Percentiles rank a stretch among this genome's conserved stretches.
Conservation (phyloP, 257 asterid genomes). For the Vinca minor region DNA sequence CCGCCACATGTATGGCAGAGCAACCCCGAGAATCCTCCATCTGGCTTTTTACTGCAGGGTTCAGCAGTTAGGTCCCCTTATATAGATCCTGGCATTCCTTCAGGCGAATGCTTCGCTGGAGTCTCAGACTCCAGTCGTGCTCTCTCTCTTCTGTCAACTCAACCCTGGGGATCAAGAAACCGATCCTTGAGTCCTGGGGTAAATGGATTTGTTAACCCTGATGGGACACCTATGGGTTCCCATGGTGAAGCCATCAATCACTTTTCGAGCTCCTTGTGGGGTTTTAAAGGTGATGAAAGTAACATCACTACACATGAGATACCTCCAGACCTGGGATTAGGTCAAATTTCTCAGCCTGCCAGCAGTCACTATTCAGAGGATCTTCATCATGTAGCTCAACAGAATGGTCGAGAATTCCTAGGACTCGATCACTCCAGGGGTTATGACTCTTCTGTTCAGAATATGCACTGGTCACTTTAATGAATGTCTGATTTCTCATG, state of each 20-base stretch:
- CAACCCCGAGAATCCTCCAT: slow-evolving; percentile 36
- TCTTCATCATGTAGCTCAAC: slow-evolving; percentile 52
- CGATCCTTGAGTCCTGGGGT: slow-evolving; percentile 43
- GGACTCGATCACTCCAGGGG: slow-evolving; percentile 48
- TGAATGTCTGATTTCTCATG: slow-evolving; percentile 12
- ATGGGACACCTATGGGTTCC: slow-evolving; percentile 27
- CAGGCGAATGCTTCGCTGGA: slow-evolving; percentile 42
- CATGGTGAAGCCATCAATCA: slow-evolving; percentile 33
- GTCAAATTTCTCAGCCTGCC: slow-evolving; percentile 40
- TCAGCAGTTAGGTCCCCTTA: slow-evolving; percentile 31
- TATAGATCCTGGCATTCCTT: slow-evolving; percentile 33
- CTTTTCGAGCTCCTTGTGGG: slow-evolving; percentile 38
- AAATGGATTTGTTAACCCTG: slow-evolving; percentile 24
- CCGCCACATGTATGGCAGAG: slow-evolving; percentile 49
- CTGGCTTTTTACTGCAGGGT: slow-evolving; percentile 39
- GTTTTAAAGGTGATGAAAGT: slow-evolving; percentile 37
- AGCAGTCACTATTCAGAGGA: slow-evolving; percentile 35
- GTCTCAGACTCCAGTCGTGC: slow-evolving; percentile 56
- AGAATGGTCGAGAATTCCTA: slow-evolving; percentile 37
- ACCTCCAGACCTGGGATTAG: slow-evolving; percentile 46
- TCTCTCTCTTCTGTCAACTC: slow-evolving; percentile 99
- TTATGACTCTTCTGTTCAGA: slow-evolving; percentile 51
- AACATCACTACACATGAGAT: slow-evolving; percentile 33
- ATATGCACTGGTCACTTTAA: slow-evolving; percentile 62
- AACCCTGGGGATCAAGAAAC: slow-evolving; percentile 62